phyloP scores from a whole-genome alignment of 345 rosid genomes.

The Populus nigra region DNA sequence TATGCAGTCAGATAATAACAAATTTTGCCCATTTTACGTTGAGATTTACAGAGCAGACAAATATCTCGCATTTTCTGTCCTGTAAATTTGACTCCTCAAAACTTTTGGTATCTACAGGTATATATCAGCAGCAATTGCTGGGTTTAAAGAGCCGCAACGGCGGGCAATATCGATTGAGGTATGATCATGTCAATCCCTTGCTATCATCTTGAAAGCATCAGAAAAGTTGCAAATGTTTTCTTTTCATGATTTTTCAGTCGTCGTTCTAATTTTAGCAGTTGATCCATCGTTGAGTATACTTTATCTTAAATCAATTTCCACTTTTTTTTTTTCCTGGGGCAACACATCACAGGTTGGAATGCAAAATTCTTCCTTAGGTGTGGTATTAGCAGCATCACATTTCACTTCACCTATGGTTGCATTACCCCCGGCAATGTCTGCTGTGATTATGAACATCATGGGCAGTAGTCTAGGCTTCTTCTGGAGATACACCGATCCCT shows the following conservation, averaged over 20 bases:
- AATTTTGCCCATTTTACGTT: too few relatives aligned
- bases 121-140: slow-evolving; percentile 42
- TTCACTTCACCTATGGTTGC: slow-evolving; percentile 60
- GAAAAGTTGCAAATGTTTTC: neutral
- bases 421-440: slow-evolving; percentile 58
- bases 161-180: slow-evolving; percentile 71
- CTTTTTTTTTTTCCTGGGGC: neutral
- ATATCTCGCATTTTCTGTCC: neutral
- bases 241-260: neutral
- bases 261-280: too few relatives aligned
- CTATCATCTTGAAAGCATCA: neutral
- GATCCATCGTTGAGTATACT: neutral
- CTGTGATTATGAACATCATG: slow-evolving; percentile 66
- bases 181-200: neutral
- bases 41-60: too few relatives aligned
- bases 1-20: too few relatives aligned
- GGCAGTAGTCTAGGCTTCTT: slow-evolving; percentile 54
- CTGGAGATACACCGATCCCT: slow-evolving; percentile 47
- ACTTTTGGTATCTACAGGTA: slow-evolving; percentile 39
- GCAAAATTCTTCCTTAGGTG: slow-evolving; percentile 67
- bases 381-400: slow-evolving; percentile 62
- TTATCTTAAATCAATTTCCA: neutral
- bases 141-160: slow-evolving; percentile 50
- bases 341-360: slow-evolving; percentile 52
- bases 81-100: neutral